These are phyloP conservation scores for Coprinopsis strossmayeri DNA, from an alignment of 768 basidiomycete genomes.

Conservation along the genomic window DNA sequence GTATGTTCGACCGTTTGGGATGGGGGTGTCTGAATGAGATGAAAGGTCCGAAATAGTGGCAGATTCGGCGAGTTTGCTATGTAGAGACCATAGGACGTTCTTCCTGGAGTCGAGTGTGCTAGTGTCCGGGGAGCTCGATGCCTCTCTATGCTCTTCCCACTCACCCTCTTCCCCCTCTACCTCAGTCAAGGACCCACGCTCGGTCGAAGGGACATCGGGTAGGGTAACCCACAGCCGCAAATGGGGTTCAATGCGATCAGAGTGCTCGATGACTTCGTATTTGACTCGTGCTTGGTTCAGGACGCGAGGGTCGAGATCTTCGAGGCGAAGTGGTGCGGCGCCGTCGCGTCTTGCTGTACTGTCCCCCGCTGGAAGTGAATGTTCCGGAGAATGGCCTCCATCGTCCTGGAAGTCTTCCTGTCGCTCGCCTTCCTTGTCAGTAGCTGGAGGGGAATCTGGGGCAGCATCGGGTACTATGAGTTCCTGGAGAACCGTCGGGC, in stretches of 20 bases:
- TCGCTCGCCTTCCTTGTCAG: too few species aligned
- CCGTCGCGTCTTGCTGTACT: too few species aligned
- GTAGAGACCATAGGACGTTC: conserved; percentile 3
- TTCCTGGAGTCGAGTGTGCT: background rate
- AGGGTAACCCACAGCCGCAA: conserved; percentile 44
- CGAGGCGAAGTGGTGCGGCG: background rate
- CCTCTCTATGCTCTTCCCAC: conserved; percentile 6
- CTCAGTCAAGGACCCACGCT: conserved; percentile 4
- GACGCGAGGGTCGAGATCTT: conserved; percentile 6
- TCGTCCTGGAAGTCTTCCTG: too few species aligned
- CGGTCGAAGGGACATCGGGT: conserved; percentile 7
- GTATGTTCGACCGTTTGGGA: conserved; percentile 11
- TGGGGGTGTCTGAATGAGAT: too few species aligned
- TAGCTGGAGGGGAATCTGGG: too few species aligned
- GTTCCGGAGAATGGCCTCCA: too few species aligned
- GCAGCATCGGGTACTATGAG: too few species aligned
- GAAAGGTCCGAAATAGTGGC: too few species aligned
- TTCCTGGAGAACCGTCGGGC: conserved; percentile 41
- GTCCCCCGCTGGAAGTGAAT: too few species aligned
- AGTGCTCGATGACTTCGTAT: conserved; percentile 50
- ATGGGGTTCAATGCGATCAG: conserved; percentile 48
- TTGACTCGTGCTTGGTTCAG: conserved; percentile 25
- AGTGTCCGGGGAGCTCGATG: conserved; percentile 2
- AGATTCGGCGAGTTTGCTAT: conserved; percentile 5
- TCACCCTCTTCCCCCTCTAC: conserved; percentile 12